Base-by-base conservation (phyloP, 2,329 filamentous ascomycete genomes). In the Nemania bipapillata region DNA sequence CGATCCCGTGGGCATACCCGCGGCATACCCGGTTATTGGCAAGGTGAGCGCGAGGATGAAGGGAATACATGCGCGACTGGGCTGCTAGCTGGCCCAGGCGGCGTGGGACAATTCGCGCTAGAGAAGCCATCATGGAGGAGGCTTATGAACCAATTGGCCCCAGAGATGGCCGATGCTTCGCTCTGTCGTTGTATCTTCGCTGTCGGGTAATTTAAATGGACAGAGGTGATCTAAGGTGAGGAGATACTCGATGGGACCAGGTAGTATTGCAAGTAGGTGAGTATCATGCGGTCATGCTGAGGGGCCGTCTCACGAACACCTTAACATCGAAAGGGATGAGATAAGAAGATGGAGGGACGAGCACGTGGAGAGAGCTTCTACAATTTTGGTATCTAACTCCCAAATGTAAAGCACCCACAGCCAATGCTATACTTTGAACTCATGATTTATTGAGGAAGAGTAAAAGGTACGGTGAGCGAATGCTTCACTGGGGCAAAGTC, bases 21-120 rank as follows among this genome's bases (percentile, higher is more conserved):
- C 69, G 73, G 40, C 73, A 76, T 69, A 71, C 54, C 75, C 74
- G 72, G 7, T 70, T 50, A 32, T 54, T 69, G 47, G 70, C 50
- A 49, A 57, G 68, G 42, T 50, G 63, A 4, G 73, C 37, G 22
- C 71, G 71, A 63, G 72, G 66, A 40, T 60, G 65, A 52, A 72
- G 53, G 8, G 70, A 71, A 12, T 73, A 66, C 50, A 73, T 59
- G 61, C 75, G 75, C 24, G 75, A 71, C 47, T 73, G 76, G 42
- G 73, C 74, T 3, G 74, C 71, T 47, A 78, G 69, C 70, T 76
- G 76, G 61, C 77, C 75, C 64, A 79, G 66, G 26, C 75, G 75
- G 47, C 75, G 74, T 53, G 75, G 74, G 47, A 76, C 57, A 59
- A 63, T 61, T 60, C 74, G 74, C 53, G 75, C 67, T 45, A 76